Base-by-base conservation (phyloP, 148 eudicot species). In the Spergularia bocconei region DNA sequence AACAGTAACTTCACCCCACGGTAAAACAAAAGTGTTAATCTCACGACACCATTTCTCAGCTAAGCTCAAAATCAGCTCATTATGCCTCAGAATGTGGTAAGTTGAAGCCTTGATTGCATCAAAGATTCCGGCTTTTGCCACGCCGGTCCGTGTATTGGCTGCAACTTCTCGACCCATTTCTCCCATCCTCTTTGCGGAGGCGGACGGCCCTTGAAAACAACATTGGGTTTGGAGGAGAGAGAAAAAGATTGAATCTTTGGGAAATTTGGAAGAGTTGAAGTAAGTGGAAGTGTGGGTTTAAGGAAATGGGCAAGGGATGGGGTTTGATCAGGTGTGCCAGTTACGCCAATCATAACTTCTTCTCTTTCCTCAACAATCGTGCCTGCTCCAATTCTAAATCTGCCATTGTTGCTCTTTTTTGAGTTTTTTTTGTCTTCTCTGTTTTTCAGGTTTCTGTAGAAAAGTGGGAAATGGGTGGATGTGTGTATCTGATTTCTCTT, bases 1-100 rank as follows among this genome's bases (percentile, higher is more conserved):
- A 33, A 86, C 13, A 23, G 78, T 79, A 6, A 39, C 78, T 39
- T 84, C 81, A 66, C 85, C 85, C 89, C 89, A 84, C 13, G 80
- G 44, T 15, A 75, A 80, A 11, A 80, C 15, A 56, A 80, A 75
- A 2, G 66, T 54, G 39, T 83, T 86, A 9, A 83, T 81, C 11
- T 79, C 55, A 19, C 76, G 53, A 15, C 85, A 79, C 89, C 86
- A 86, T 66, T 23, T 79, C 16, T 84, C 69, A 51, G 71, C 82
- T 39, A 84, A 70, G 10, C 67, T 63, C 4, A 74, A 20, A 13
- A 86, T 36, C 2, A 81, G 21, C 29, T 79, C 79, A 50, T 66
- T 14, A 9, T 77, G 38, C 38, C 63, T 76, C 8, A 16, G 21
- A 63, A 86, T 77, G 15, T 62, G 21, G 70, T 79, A 83, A 23